Percentiles rank a stretch among this genome's conserved stretches.
Conservation (phyloP, 176 grass and related monocot genomes). For the Raddia distichophylla region DNA sequence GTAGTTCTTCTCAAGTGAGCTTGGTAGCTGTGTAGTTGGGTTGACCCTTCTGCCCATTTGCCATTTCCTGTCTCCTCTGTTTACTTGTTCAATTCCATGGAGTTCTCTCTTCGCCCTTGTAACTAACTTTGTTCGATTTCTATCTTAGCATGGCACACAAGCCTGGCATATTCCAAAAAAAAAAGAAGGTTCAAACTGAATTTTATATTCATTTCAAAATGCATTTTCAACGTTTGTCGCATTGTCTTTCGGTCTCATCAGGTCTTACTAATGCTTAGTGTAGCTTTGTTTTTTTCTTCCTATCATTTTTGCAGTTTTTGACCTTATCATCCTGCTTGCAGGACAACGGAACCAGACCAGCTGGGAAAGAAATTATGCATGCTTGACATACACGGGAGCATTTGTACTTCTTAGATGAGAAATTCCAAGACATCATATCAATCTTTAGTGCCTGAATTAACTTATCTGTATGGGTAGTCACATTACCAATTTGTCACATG, state of each 20-base stretch:
- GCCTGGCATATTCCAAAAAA: too few relatives aligned
- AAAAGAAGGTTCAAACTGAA: not conserved
- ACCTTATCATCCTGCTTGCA: constrained; percentile 29
- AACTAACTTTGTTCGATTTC: too few relatives aligned
- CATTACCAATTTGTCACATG: not conserved
- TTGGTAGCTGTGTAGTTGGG: too few relatives aligned
- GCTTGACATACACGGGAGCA: constrained; percentile 29
- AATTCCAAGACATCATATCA: not conserved
- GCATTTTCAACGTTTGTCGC: not conserved
- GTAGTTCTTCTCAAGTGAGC: not conserved
- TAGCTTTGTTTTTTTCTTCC: not conserved
- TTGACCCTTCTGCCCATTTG: too few relatives aligned
- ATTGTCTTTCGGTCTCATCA: not conserved
- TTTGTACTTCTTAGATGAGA: constrained; percentile 39
- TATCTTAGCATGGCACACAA: too few relatives aligned
- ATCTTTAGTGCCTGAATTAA: not conserved
- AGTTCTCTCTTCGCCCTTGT: too few relatives aligned
- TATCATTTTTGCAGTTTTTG: not conserved
- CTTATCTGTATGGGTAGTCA: not conserved
- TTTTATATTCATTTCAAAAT: not conserved
- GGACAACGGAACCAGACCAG: not conserved
- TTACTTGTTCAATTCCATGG: too few relatives aligned
- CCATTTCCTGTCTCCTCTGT: too few relatives aligned
- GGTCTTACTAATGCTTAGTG: not conserved
- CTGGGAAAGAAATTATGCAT: not conserved